phyloP scores from a whole-genome alignment of 108 stramenopile genomes.

The Cyclostephanos invisitatus region DNA sequence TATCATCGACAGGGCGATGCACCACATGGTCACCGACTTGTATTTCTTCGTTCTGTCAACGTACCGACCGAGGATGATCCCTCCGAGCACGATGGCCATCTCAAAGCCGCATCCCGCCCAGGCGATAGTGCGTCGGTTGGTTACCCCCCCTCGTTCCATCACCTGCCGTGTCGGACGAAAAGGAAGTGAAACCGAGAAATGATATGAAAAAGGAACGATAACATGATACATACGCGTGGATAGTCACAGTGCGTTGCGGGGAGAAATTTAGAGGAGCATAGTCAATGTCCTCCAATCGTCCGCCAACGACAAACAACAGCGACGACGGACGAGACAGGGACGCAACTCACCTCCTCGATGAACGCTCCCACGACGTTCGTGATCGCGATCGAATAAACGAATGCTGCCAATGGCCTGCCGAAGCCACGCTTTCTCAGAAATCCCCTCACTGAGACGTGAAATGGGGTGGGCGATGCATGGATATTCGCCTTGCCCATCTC shows the following conservation, averaged over 20 bases:
- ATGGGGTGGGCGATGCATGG: slow-evolving; percentile 71
- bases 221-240: too few relatives aligned
- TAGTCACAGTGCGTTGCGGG: too few relatives aligned
- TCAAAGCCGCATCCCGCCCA: slow-evolving; percentile 90
- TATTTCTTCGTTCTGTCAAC: slow-evolving; percentile 86
- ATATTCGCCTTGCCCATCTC: slow-evolving; percentile 49
- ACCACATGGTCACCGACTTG: slow-evolving; percentile 81
- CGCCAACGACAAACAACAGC: not conserved
- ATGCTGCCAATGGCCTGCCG: slow-evolving; percentile 69
- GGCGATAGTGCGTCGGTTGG: slow-evolving; percentile 72
- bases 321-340: not conserved
- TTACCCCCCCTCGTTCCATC: slow-evolving; percentile 81
- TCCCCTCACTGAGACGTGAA: slow-evolving; percentile 71
- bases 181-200: too few relatives aligned
- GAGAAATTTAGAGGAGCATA: too few relatives aligned
- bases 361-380: slow-evolving; percentile 89
- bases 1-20: slow-evolving; percentile 62
- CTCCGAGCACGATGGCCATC: slow-evolving; percentile 78
- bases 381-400: slow-evolving; percentile 77
- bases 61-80: slow-evolving; percentile 82
- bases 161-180: slow-evolving; percentile 4
- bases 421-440: slow-evolving; percentile 74
- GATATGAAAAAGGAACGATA: too few relatives aligned
- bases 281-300: too few relatives aligned
- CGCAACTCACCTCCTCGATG: slow-evolving; percentile 64